Base-by-base conservation (phyloP, 495 filamentous ascomycete species). In the Corynascus novoguineensis region DNA sequence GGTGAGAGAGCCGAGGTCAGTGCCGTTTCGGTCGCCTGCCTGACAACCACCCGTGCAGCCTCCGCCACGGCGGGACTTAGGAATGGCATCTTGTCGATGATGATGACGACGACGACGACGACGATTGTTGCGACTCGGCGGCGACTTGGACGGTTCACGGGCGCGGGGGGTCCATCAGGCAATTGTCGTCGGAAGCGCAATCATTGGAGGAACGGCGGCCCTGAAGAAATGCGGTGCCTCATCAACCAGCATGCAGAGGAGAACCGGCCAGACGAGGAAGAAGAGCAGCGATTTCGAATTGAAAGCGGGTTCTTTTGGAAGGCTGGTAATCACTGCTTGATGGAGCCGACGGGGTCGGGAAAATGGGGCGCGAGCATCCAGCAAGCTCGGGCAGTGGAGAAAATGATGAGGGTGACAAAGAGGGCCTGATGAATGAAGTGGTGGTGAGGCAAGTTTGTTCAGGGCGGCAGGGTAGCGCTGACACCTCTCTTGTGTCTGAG, bases 101-200 rank as follows among this genome's bases (percentile, higher is more conserved):
- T 45, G 42, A 40, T 41, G n/a, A n/a, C n/a, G n/a, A n/a, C n/a
- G n/a, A n/a, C n/a, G n/a, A n/a, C n/a, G n/a, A n/a, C n/a, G n/a
- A n/a, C n/a, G n/a, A n/a, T n/a, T n/a, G n/a, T 28, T 34, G 28
- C 22, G 34, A 34, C 54, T 55, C 52, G 58, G 55, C 55, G 63
- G 56, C 55, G 55, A 62, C 54, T 27, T 37, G 40, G 35, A 53
- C 58, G 50, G 53, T 53, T 63, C 37, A 67, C 48, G 22, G 53
- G 56, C 35, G 60, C 59, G 56, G 50, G 59, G 58, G 31, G 60
- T 64, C 67, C 67, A 69, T 69, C 54, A 63, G 66, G 62, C 54
- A 38, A 53, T 54, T 61, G 53, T 56, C 48, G 57, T 53, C 32
- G 53, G 40, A 37, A 50, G 24, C 45, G 25, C 37, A 31, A 27